Evolutionary conservation across 2,329 filamentous ascomycete genomes (phyloP), one percentile per base, ranked within the genome.

Genomic region (Botryotinia globosa): DNA sequence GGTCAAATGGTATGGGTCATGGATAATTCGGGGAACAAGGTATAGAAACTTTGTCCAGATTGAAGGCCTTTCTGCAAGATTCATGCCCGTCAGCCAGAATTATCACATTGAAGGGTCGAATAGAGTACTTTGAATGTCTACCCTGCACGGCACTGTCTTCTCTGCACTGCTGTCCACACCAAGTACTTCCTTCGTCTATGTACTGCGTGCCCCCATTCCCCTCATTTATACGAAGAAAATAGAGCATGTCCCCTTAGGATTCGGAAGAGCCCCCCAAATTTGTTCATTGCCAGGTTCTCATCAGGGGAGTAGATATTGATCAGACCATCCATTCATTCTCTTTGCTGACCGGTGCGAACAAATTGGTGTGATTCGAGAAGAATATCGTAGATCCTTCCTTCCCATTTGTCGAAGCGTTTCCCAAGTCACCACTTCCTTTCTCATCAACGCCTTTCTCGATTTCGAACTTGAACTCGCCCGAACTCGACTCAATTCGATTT

Each of bases 61-160:
- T 48, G 42, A 70, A 63, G 56, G 56, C 68, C 56, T 51, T 42
- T 39, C 68, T 48, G 39, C 56, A 63, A 70, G 54, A 70, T 70
- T 70, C 9, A 70, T 63, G 54, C 29, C 56, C 44, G 32, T 51
- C 68, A 22, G 48, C 42, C 44, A 71, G 32, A 34, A 32, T 44
- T 16, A 25, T 69, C 29, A n/a, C 42, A 59, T 69, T 69, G 66
- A 69, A 18, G 14, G 51, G 45, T 67, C 34, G 25, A 22, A 67
- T 56, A 56, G 48, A 67, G 63, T 22, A 9, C 32, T 34, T 51
- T 51, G 64, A 51, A 39, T 66, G 16, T 34, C n/a, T 56, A 56
- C 51, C 51, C n/a, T 56, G 51, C 51, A 29, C 51, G 51, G 34
- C 20, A 61, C 58, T 39, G 10, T 16, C 8, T 62, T n/a, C 62